Conservation (phyloP, 345 rosid species). For the Cochlearia excelsa region DNA sequence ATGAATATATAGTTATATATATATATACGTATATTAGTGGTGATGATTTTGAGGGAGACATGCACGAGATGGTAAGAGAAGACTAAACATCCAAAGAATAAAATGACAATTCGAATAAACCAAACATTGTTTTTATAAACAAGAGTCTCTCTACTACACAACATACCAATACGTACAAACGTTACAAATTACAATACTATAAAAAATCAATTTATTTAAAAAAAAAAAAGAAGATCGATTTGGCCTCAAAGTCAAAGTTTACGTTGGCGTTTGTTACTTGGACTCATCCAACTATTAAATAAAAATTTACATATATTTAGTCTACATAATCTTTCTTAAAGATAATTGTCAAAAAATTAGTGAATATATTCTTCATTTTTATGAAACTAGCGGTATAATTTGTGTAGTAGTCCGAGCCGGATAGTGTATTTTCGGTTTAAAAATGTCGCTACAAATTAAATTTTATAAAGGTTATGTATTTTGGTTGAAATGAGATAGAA, state of each 20-base stretch:
- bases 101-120: conserved; percentile 38
- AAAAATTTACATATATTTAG: too few relatives aligned
- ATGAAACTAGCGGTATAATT: too few relatives aligned
- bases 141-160: conserved; percentile 33
- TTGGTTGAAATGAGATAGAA: too few relatives aligned
- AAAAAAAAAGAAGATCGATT: conserved; percentile 14
- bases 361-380: too few relatives aligned
- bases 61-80: conserved; percentile 30
- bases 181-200: not conserved
- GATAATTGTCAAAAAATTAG: too few relatives aligned
- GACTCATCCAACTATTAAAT: conserved; percentile 27
- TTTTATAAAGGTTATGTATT: too few relatives aligned
- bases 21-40: conserved; percentile 22
- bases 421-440: too few relatives aligned
- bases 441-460: too few relatives aligned
- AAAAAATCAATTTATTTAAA: not conserved
- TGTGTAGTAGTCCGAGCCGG: too few relatives aligned
- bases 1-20: too few relatives aligned
- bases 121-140: conserved; percentile 39
- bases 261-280: conserved; percentile 33
- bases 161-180: conserved; percentile 33
- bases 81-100: conserved; percentile 31
- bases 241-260: conserved; percentile 37
- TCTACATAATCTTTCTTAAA: too few relatives aligned
- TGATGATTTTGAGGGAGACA: conserved; percentile 37